A percentile compares a stretch with the other conserved stretches of the same genome.
phyloP scores from a whole-genome alignment of 2,329 filamentous ascomycete species.

The Myrmaecium sp. region DNA sequence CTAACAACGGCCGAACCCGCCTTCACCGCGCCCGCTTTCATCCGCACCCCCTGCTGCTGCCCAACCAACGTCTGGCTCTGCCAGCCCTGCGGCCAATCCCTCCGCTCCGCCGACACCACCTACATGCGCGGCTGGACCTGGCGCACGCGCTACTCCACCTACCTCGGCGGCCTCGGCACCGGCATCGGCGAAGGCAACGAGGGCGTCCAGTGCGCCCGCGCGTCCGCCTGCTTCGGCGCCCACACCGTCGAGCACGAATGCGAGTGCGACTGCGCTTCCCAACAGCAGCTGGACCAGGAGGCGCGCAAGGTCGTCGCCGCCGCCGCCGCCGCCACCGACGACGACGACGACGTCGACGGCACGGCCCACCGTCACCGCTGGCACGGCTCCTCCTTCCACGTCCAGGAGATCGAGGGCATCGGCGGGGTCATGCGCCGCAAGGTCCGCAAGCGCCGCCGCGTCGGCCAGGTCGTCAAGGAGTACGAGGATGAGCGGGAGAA shows the following conservation, averaged over 20 bases:
- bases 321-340: not conserved
- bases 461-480: constrained; percentile 74
- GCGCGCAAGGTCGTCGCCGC: constrained; percentile 6
- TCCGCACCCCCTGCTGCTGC: constrained; percentile 41
- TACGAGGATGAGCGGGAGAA: constrained; percentile 43
- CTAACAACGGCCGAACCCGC: constrained; percentile 10
- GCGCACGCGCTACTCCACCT: constrained; percentile 65
- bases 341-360: constrained; percentile 21
- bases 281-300: constrained; percentile 10
- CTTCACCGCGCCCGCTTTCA: constrained; percentile 32
- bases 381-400: constrained; percentile 56
- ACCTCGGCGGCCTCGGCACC: constrained; percentile 65
- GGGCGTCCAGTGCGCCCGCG: constrained; percentile 76
- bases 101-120: constrained; percentile 41
- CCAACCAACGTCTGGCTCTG: constrained; percentile 63
- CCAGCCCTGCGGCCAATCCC: constrained; percentile 59
- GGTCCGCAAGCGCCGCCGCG: constrained; percentile 61
- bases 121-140: constrained; percentile 67
- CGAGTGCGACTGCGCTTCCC: constrained; percentile 39
- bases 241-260: constrained; percentile 67
- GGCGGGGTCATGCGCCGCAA: constrained; percentile 80
- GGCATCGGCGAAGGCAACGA: constrained; percentile 79
- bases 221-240: constrained; percentile 56
- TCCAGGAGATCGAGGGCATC: constrained; percentile 83
- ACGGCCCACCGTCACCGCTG: constrained; percentile 21